Evolutionary conservation across 306 rosid genomes (phyloP).

Genomic region (Styphnolobium japonicum): DNA sequence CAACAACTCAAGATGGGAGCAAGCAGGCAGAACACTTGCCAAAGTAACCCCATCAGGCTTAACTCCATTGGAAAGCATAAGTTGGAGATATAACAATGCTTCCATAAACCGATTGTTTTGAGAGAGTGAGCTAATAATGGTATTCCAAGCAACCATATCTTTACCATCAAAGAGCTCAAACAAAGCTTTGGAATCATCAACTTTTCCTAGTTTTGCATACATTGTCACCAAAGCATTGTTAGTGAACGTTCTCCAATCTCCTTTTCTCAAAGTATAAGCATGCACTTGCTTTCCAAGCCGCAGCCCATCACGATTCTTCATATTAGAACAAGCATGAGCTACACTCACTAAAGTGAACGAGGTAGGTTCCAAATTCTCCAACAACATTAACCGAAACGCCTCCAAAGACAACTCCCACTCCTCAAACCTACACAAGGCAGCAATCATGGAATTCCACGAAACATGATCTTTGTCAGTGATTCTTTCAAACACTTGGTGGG

Average conservation of each 20-base stretch:
- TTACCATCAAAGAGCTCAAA: constrained; percentile 64
- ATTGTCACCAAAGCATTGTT: constrained; percentile 76
- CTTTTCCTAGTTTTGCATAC: constrained; percentile 69
- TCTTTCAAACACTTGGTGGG: constrained; percentile 55
- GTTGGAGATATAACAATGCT: constrained; percentile 46
- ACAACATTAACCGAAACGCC: constrained; percentile 53
- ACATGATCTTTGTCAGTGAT: constrained; percentile 61
- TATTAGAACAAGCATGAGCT: constrained; percentile 68
- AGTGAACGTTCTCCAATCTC: constrained; percentile 50
- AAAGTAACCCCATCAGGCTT: constrained; percentile 72
- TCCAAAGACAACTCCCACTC: constrained; percentile 68
- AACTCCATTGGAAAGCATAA: constrained; percentile 55
- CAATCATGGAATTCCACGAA: constrained; percentile 82
- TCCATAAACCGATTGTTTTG: constrained; percentile 66
- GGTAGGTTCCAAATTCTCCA: constrained; percentile 51
- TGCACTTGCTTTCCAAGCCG: constrained; percentile 74
- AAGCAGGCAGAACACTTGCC: constrained; percentile 80
- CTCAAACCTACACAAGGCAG: constrained; percentile 53
- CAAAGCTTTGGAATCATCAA: constrained; percentile 50
- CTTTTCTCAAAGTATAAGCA: constrained; percentile 53
- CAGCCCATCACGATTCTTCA: constrained; percentile 36
- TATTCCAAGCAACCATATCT: constrained; percentile 80
- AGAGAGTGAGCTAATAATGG: constrained; percentile 68
- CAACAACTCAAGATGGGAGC: constrained; percentile 76
- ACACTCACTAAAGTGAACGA: constrained; percentile 74